Percentiles rank a stretch among this genome's conserved stretches.
phyloP scores from a whole-genome alignment of 345 rosid genomes.

The Camelina laxa region DNA sequence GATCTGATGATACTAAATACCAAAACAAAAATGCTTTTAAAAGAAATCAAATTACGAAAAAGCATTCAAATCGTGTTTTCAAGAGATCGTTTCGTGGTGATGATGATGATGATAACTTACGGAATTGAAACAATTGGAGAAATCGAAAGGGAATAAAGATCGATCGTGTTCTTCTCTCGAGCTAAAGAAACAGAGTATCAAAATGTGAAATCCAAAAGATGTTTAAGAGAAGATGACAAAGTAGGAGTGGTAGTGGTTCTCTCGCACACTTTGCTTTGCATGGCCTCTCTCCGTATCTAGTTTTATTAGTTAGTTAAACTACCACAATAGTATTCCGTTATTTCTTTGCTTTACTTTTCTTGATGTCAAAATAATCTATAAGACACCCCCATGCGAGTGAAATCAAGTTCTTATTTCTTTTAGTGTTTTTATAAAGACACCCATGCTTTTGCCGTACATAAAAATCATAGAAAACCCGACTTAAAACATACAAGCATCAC shows the following conservation, averaged over 20 bases:
- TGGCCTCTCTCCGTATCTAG: constrained; percentile 25
- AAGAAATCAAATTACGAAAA: background rate
- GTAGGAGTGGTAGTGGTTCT: background rate
- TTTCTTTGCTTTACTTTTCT: no score
- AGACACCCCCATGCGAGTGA: no score
- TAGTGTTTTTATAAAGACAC: no score
- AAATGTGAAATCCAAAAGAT: background rate
- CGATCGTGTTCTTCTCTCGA: background rate
- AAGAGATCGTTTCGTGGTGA: background rate
- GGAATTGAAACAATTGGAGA: background rate
- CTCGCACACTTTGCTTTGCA: constrained; percentile 33
- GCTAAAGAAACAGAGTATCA: constrained; percentile 7
- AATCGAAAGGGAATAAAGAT: constrained; percentile 16
- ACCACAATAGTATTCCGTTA: background rate
- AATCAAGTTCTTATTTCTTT: no score
- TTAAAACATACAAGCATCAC: no score
- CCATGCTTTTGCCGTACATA: no score
- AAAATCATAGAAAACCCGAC: no score
- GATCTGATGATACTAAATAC: constrained; percentile 22
- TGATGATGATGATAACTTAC: constrained; percentile 18
- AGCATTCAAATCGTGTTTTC: background rate
- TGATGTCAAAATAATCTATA: no score
- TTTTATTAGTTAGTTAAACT: constrained; percentile 16
- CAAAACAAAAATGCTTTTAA: background rate
- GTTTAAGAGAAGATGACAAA: constrained; percentile 14